phyloP scores from a whole-genome alignment of 1,284 basidiomycete genomes.

The Acaromyces ingoldii region DNA sequence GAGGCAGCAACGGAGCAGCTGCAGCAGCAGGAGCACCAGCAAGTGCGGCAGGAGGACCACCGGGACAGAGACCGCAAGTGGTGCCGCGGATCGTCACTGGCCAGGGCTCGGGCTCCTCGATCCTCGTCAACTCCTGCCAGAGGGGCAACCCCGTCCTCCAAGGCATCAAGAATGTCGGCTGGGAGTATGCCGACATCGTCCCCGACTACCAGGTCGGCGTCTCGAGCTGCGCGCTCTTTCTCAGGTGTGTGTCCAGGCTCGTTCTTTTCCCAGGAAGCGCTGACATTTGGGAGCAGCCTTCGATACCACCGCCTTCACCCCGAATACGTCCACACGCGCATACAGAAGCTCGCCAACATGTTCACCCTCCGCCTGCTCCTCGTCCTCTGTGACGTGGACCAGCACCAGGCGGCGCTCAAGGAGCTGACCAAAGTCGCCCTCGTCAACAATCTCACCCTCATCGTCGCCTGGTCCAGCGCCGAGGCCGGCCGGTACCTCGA shows the following conservation, averaged over 20 bases:
- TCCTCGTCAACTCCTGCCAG: constrained; percentile 55
- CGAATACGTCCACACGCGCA: constrained; percentile 88
- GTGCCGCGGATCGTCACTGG: constrained; percentile 8
- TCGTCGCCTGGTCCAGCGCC: constrained; percentile 81
- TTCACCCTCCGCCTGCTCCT: constrained; percentile 84
- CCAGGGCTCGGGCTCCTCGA: constrained; percentile 27
- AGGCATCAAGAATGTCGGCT: constrained; percentile 77
- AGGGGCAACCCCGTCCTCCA: constrained; percentile 82
- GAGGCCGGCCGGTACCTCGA: constrained; percentile 89
- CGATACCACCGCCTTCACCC: constrained; percentile 95
- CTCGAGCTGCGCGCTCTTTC: constrained; percentile 37
- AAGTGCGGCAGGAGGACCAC: background rate
- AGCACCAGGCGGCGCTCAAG: constrained; percentile 81
- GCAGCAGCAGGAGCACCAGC: background rate
- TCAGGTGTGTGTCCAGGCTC: constrained; percentile 13
- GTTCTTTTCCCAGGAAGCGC: background rate
- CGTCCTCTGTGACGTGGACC: constrained; percentile 82
- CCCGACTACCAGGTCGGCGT: constrained; percentile 60
- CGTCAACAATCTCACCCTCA: constrained; percentile 84
- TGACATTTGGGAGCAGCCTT: constrained; percentile 58
- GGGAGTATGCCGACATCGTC: constrained; percentile 90
- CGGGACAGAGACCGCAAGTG: background rate
- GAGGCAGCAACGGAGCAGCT: background rate
- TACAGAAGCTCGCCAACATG: constrained; percentile 73
- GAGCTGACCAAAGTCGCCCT: constrained; percentile 77